Evolutionary conservation across 805 yeast genomes (phyloP), one percentile per base, ranked within the genome.

Genomic region (Clavispora vitiphila): DNA sequence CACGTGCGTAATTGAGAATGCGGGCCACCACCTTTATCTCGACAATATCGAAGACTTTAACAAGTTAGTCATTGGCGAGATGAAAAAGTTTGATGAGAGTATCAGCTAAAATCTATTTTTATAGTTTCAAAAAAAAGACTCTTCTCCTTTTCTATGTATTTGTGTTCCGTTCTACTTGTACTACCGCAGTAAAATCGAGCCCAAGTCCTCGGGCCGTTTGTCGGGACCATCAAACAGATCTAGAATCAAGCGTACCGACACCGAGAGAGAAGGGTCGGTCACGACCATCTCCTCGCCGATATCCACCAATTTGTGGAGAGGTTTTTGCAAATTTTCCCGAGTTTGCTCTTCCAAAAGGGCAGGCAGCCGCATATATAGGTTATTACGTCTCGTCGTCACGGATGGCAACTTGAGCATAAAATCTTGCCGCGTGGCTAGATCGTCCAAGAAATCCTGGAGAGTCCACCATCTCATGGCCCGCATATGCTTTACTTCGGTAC

Each of bases 1-100:
- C 39, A 71, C 76, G 6, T 47, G 60, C 20, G 63, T 67, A 35
- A 66, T 86, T 14, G 71, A 71, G 11, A 67, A 78, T 47, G 71
- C 85, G 4, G 95, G 95, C 1, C 95, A 86, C 60, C 95, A 86
- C 57, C 53, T 86, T n/a, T 86, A 85, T 56, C 65, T 86, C 45
- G 95, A 86, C 57, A 83, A 83, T 53, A 64, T 69, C 36, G 46
- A 55, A 9, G 67, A 53, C 22, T 86, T 86, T 55, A 82, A 85
- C 55, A 48, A 61, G 8, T 44, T 76, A 44, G 57, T 83, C 25
- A 41, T 69, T 2, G 49, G 65, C 5, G 84, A 82, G 56, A 79
- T 83, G 86, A 50, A 36, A 21, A 16, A n/a, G 22, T 29, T 15
- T 16, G n/a, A 27, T 14, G 14, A 30, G 11, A 15, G 7, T 10